A percentile compares a stretch with the other conserved stretches of the same genome.
Conservation (phyloP, 116 monocot species). For the Phalaenopsis hybrid region DNA sequence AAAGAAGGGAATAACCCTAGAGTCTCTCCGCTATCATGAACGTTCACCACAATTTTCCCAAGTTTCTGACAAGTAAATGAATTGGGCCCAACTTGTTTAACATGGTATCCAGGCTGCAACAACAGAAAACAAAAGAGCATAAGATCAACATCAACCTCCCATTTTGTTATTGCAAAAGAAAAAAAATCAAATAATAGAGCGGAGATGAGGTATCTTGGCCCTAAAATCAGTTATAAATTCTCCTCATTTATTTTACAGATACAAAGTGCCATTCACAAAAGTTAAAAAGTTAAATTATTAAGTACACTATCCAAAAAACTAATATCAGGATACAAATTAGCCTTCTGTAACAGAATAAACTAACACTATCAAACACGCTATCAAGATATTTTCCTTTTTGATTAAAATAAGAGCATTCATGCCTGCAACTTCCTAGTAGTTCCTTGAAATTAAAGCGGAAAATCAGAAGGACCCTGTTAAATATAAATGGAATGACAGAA, state of each 20-base stretch:
- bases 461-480: background rate
- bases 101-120: conserved; percentile 77
- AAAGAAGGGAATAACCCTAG: conserved; percentile 65
- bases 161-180: background rate
- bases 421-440: background rate
- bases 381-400: background rate
- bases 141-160: conserved; percentile 6
- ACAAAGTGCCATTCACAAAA: background rate
- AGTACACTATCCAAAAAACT: background rate
- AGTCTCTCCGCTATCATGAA: conserved; percentile 38
- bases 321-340: background rate
- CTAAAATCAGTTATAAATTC: background rate
- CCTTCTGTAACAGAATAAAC: background rate
- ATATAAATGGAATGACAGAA: background rate
- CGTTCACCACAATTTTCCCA: conserved; percentile 68
- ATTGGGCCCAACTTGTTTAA: conserved; percentile 54
- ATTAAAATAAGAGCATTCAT: background rate
- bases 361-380: background rate
- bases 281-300: background rate
- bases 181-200: background rate
- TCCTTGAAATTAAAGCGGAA: background rate
- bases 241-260: background rate
- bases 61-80: conserved; percentile 86
- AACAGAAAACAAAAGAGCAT: conserved; percentile 9
- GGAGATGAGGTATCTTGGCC: background rate